A percentile compares a stretch with the other conserved stretches of the same genome.
Evolutionary conservation across 768 basidiomycete species (phyloP).

Genomic region (Kockovaella imperatae): DNA sequence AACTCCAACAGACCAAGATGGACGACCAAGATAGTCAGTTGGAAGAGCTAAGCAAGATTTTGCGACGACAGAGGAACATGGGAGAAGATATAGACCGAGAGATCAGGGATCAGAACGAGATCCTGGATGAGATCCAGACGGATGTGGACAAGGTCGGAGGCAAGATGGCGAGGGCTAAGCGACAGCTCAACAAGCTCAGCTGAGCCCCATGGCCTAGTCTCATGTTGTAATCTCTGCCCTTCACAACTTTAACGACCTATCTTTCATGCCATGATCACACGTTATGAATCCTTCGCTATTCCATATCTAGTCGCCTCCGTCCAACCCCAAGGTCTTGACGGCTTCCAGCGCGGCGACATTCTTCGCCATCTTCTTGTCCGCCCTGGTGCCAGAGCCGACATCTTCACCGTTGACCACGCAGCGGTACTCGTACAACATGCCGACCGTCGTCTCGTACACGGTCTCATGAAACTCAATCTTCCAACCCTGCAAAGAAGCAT

Average conservation of each 20-base stretch:
- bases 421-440: slow-evolving; percentile 26
- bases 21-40: slow-evolving; percentile 76
- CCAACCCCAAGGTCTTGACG: slow-evolving; percentile 29
- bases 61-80: slow-evolving; percentile 75
- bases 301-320: not conserved
- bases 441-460: slow-evolving; percentile 26
- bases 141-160: slow-evolving; percentile 70
- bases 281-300: not conserved
- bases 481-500: slow-evolving; percentile 9
- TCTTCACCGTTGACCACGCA: slow-evolving; percentile 27
- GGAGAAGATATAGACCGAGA: slow-evolving; percentile 80
- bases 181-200: slow-evolving; percentile 68
- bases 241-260: not conserved
- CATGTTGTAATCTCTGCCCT: no score
- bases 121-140: slow-evolving; percentile 67
- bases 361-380: slow-evolving; percentile 28
- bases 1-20: slow-evolving; percentile 72
- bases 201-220: no score
- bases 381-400: slow-evolving; percentile 28
- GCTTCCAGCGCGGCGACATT: slow-evolving; percentile 35
- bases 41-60: slow-evolving; percentile 67
- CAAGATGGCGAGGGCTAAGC: slow-evolving; percentile 71
- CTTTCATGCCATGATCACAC: not conserved
- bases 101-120: slow-evolving; percentile 71
- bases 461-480: slow-evolving; percentile 26